Base-by-base conservation (phyloP, 345 rosid species). In the Dipteronia dyeriana region DNA sequence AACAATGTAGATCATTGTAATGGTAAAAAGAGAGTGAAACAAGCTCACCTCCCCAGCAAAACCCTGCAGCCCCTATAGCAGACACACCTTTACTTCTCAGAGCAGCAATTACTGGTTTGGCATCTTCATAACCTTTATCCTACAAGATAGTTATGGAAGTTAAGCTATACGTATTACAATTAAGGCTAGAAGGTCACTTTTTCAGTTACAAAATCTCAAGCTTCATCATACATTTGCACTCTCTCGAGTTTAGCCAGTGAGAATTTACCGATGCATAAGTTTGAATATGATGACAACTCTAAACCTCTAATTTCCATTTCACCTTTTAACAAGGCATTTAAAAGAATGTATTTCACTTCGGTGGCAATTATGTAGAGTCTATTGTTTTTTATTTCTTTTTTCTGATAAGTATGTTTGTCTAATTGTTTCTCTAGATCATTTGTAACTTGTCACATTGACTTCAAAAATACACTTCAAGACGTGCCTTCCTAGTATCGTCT, bases 11-110 rank as follows among this genome's bases (percentile, higher is more conserved):
- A 53, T n/a, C 16, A 17, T 39, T 39, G 13, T 39, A 39, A 17
- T 4, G 13, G 47, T 43, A 9, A 5, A 59, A 74, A 9, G 26
- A 45, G 13, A 62, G 26, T 13, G 43, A 74, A 47, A 62, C 20
- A 49, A n/a, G 4, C 71, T 75, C 64, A 75, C 78, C 78, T 75
- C 78, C 78, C 78, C 78, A 75, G 64, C 78, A 75, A 51, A 75
- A 65, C 22, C 71, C 78, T 49, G 71, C 71, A 7, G 59, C 71
- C 63, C 78, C 78, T 19, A 75, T 51, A 54, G 78, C 63, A 51
- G 71, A 75, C 6, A 49, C 71, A 20, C 71, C 78, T 75, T 65
- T 75, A 65, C 51, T 75, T 75, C 23, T 75, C 62, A 51, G 60
- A 51, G 71, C 71, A 26, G 78, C 63, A 49, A 65, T 65, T 8